Conservation (phyloP, 495 filamentous ascomycete genomes). For the Pyronema omphalodes region DNA sequence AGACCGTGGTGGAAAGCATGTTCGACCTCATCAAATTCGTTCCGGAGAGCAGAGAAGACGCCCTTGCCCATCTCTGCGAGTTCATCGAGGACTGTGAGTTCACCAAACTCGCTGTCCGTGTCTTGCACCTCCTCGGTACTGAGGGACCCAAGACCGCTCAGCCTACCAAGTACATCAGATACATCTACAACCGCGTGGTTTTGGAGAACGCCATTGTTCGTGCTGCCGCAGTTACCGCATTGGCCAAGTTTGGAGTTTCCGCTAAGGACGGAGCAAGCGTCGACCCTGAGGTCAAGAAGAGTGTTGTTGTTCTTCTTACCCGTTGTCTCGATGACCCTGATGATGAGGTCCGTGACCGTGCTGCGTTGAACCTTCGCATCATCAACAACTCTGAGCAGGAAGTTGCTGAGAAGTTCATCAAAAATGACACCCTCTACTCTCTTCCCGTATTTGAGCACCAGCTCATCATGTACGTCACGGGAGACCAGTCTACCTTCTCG, state of each 20-base stretch:
- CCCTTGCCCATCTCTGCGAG: conserved; percentile 88
- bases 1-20: conserved; percentile 94
- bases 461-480: conserved; percentile 93
- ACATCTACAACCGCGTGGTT: conserved; percentile 98
- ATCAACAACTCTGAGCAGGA: conserved; percentile 74
- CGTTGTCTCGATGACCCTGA: conserved; percentile 92
- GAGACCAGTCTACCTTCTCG: conserved; percentile 66
- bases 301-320: conserved; percentile 79
- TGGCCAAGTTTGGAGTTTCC: conserved; percentile 93
- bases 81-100: conserved; percentile 99
- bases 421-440: conserved; percentile 82
- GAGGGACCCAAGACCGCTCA: conserved; percentile 92
- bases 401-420: conserved; percentile 64
- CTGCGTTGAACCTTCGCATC: conserved; percentile 74
- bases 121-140: conserved; percentile 78
- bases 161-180: conserved; percentile 95
- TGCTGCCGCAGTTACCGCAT: conserved; percentile 82
- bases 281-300: conserved; percentile 78
- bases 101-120: conserved; percentile 89
- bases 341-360: conserved; percentile 92
- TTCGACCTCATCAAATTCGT: conserved; percentile 99
- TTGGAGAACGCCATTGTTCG: conserved; percentile 92
- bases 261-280: conserved; percentile 51
- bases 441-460: conserved; percentile 94
- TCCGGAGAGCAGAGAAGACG: conserved; percentile 92